Evolutionary conservation across 768 basidiomycete genomes (phyloP).

Genomic region (Tulasnella sp.): DNA sequence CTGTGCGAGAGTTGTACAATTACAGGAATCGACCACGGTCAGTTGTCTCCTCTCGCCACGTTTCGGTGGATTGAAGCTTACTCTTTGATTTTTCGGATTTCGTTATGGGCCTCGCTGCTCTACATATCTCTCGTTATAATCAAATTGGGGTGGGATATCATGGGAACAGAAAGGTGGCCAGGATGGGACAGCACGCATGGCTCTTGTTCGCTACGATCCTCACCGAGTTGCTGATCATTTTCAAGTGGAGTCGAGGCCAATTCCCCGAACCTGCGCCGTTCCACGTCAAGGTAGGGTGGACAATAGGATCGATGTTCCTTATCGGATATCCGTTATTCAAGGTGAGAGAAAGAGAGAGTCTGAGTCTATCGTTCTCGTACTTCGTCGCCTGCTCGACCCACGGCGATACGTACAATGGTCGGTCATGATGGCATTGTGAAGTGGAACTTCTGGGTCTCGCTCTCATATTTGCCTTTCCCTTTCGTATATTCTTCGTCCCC

Average conservation of each 20-base stretch:
- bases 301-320: constrained; percentile 59
- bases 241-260: constrained; percentile 79
- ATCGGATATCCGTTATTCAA: constrained; percentile 69
- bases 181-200: constrained; percentile 92
- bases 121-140: neutral
- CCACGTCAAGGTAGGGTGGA: constrained; percentile 68
- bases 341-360: constrained; percentile 50
- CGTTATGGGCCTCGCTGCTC: neutral
- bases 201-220: constrained; percentile 80
- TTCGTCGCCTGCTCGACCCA: neutral
- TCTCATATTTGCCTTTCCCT: constrained; percentile 31
- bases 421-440: constrained; percentile 16
- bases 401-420: constrained; percentile 19
- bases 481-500: constrained; percentile 14
- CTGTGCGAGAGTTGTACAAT: constrained; percentile 80
- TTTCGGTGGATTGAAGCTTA: neutral
- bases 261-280: constrained; percentile 66
- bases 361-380: neutral
- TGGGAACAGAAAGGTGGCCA: constrained; percentile 64
- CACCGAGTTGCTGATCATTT: constrained; percentile 78
- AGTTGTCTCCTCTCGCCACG: constrained; percentile 14
- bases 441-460: constrained; percentile 26
- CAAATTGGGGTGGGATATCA: constrained; percentile 17
- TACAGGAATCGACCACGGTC: constrained; percentile 83
- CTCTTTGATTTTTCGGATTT: constrained; percentile 2